phyloP scores from a whole-genome alignment of 768 basidiomycete species.

The Aureoboletus auriporus region DNA sequence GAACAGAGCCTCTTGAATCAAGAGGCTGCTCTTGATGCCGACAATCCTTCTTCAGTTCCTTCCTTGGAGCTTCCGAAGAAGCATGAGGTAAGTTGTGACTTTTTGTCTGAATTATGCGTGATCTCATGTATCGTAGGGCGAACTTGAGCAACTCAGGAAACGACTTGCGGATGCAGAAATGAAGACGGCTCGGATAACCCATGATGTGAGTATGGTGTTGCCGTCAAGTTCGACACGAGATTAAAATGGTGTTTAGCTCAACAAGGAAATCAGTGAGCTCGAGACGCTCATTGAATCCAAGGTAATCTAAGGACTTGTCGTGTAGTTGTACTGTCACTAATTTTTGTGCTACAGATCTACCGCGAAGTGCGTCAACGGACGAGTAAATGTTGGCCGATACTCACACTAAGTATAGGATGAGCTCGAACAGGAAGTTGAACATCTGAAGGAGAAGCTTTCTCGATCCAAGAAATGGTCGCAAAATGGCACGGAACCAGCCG shows the following conservation, averaged over 20 bases:
- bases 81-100: constrained; percentile 45
- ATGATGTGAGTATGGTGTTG: constrained; percentile 50
- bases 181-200: constrained; percentile 64
- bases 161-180: constrained; percentile 66
- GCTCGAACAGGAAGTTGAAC: constrained; percentile 80
- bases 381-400: background rate
- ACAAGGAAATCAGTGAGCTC: constrained; percentile 89
- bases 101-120: background rate
- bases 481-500: constrained; percentile 38
- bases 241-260: constrained; percentile 47
- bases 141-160: constrained; percentile 68
- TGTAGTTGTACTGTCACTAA: constrained; percentile 2
- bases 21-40: constrained; percentile 37
- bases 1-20: constrained; percentile 55
- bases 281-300: constrained; percentile 94
- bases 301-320: constrained; percentile 37
- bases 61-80: constrained; percentile 39
- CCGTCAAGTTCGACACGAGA: background rate
- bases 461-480: constrained; percentile 55
- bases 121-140: constrained; percentile 37
- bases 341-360: constrained; percentile 56
- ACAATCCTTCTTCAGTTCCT: constrained; percentile 11
- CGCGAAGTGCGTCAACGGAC: constrained; percentile 52
- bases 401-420: constrained; percentile 55
- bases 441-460: constrained; percentile 65